Percentiles rank a stretch among this genome's conserved stretches.
Conservation (phyloP, 352 stramenopile species). For the Phytophthora sp. region DNA sequence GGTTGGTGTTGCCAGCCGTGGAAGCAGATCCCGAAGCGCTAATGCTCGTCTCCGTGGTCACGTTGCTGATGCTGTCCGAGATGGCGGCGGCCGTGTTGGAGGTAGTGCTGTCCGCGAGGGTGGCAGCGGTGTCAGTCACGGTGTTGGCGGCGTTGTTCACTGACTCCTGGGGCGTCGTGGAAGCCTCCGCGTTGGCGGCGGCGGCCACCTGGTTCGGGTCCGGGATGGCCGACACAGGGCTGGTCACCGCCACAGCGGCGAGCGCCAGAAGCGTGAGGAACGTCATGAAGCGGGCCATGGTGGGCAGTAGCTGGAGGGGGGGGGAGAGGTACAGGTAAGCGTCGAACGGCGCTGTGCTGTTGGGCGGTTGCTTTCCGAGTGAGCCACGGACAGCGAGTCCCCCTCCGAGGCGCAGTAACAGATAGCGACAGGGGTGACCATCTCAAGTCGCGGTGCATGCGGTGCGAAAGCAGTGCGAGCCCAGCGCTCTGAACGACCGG, state of each 20-base stretch:
- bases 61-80: constrained; percentile 34
- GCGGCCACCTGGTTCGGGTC: constrained; percentile 32
- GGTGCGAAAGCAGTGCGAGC: constrained; percentile 22
- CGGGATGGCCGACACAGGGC: constrained; percentile 20
- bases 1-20: neutral
- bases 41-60: constrained; percentile 32
- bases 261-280: constrained; percentile 33
- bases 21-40: constrained; percentile 11
- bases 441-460: constrained; percentile 20
- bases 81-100: constrained; percentile 27
- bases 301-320: neutral
- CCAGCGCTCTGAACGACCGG: constrained; percentile 14
- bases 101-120: constrained; percentile 9
- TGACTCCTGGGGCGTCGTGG: constrained; percentile 12
- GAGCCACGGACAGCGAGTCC: constrained; percentile 15
- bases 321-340: constrained; percentile 25
- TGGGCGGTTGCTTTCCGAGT: constrained; percentile 30
- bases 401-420: constrained; percentile 1
- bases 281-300: constrained; percentile 32
- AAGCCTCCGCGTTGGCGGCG: constrained; percentile 18
- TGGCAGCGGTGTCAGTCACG: constrained; percentile 10
- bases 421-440: constrained; percentile 20
- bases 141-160: constrained; percentile 9
- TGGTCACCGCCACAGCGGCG: constrained; percentile 23
- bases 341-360: constrained; percentile 24